These are phyloP conservation scores for Postia placenta DNA, from an alignment of 768 basidiomycete species.

Conservation along the genomic window DNA sequence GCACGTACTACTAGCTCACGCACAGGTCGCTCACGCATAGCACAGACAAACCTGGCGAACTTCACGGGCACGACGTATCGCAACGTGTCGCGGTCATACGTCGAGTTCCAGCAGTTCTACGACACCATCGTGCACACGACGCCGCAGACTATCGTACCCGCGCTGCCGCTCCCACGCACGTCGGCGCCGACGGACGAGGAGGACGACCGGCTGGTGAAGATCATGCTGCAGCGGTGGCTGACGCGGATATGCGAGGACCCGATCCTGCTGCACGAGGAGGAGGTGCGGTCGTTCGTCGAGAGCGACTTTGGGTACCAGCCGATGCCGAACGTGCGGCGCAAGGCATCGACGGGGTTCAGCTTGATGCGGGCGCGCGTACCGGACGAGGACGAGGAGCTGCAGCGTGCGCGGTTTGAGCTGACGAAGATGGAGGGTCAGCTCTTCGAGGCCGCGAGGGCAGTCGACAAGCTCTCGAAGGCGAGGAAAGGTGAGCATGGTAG, in stretches of 20 bases:
- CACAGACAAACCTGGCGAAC: conserved; percentile 88
- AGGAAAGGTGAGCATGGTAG: conserved; percentile 65
- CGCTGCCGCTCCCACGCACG: conserved; percentile 92
- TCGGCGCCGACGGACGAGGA: conserved; percentile 98
- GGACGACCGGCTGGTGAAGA: conserved; percentile 91
- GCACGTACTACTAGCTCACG: not conserved
- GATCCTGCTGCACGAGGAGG: conserved; percentile 85
- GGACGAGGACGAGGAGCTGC: conserved; percentile 92
- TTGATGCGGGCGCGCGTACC: conserved; percentile 76
- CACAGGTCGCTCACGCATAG: not conserved
- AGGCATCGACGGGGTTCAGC: conserved; percentile 66
- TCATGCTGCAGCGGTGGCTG: conserved; percentile 94
- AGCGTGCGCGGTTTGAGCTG: conserved; percentile 84
- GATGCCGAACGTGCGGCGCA: conserved; percentile 68
- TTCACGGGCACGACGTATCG: conserved; percentile 87
- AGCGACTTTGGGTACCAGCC: conserved; percentile 96
- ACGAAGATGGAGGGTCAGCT: conserved; percentile 90
- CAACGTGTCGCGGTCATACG: conserved; percentile 91
- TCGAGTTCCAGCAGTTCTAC: conserved; percentile 92
- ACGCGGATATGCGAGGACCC: conserved; percentile 89
- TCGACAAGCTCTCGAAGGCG: conserved; percentile 78
- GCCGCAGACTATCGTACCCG: conserved; percentile 95
- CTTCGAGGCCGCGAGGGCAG: conserved; percentile 85
- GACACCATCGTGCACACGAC: conserved; percentile 85
- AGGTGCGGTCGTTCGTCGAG: conserved; percentile 91